Evolutionary conservation across 352 stramenopile genomes (phyloP), one percentile per base, ranked within the genome.

Genomic region (Pythium utonaiense): DNA sequence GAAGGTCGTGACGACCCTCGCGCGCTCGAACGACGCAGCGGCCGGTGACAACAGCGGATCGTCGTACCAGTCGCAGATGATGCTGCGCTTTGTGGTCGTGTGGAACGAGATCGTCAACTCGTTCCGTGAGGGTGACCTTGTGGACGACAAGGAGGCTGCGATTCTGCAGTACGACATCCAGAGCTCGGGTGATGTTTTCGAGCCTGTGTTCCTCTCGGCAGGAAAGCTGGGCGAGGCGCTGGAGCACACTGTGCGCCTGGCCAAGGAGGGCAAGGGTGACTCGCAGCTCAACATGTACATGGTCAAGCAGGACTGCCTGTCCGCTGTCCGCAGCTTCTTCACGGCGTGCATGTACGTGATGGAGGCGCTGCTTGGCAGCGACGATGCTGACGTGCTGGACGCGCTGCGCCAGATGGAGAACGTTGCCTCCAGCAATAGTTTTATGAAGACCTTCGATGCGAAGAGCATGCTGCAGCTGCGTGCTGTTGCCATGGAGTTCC

Each of bases 191-290:
- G 81, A 91, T 61, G 85, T 95, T 22, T 93, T 92, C 42, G 85
- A 95, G 56, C 85, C 85, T 0, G 83, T 95, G 3, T 95, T 95
- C 57, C 50, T 95, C n/a, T 93, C 85, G n/a, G 85, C 85, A 22
- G 85, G 85, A 19, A 95, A 93, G 60, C 61, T 95, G 14, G 78
- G 68, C 8, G 83, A 95, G 57, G 85, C 83, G 0, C 80, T 95
- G 69, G 65, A 75, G 16, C 53, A 89, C 22, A 71, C 75, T 2
- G 77, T 90, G 6, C 88, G 89, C 57, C 78, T 70, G 12, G 73
- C 71, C 0, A 95, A 93, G 66, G 78, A 90, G 48, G 82, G 82
- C 56, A 91, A 90, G 68, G 77, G 80, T 36, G 85, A 95, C 53
- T 88, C 77, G 3, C 82, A 94, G 57, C 60, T 94, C 3, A 80